A percentile compares a stretch with the other conserved stretches of the same genome.
These are phyloP conservation scores for Flaveria sonorensis DNA, from an alignment of 129 eudicot species.

Conservation along the genomic window DNA sequence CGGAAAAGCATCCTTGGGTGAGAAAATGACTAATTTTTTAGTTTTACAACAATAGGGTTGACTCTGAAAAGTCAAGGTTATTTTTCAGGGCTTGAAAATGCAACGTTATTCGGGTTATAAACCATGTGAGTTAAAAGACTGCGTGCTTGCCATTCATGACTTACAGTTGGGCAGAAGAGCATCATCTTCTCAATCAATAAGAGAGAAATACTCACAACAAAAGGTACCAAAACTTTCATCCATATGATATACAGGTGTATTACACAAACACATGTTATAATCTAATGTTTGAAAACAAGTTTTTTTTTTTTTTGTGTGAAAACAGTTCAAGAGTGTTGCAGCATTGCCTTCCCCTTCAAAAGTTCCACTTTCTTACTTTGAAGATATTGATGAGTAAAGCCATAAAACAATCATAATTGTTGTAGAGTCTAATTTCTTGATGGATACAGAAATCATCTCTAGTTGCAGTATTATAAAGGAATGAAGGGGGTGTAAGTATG, in stretches of 20 bases:
- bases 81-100: slow-evolving; percentile 55
- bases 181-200: slow-evolving; percentile 49
- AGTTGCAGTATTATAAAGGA: not conserved
- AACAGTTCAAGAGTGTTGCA: slow-evolving; percentile 81
- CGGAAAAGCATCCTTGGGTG: slow-evolving; percentile 74
- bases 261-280: not conserved
- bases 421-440: slow-evolving; percentile 7
- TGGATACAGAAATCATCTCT: not conserved
- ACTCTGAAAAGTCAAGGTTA: slow-evolving; percentile 8
- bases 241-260: not conserved
- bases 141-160: slow-evolving; percentile 69
- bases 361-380: slow-evolving; percentile 54
- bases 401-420: slow-evolving; percentile 8
- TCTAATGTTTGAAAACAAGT: slow-evolving; percentile 10
- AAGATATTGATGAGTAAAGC: slow-evolving; percentile 22
- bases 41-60: not conserved
- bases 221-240: slow-evolving; percentile 48
- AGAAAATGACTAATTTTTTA: slow-evolving; percentile 31
- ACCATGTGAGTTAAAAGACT: slow-evolving; percentile 63
- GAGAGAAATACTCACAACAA: slow-evolving; percentile 64
- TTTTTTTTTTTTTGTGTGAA: slow-evolving; percentile 15
- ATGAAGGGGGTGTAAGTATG: slow-evolving; percentile 3
- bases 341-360: slow-evolving; percentile 48
- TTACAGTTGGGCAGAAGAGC: slow-evolving; percentile 54
- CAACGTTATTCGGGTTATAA: slow-evolving; percentile 60